Evolutionary conservation across 1,139 yeast genomes (phyloP), one percentile per base, ranked within the genome.

Genomic region (Suhomyces terraborum): DNA sequence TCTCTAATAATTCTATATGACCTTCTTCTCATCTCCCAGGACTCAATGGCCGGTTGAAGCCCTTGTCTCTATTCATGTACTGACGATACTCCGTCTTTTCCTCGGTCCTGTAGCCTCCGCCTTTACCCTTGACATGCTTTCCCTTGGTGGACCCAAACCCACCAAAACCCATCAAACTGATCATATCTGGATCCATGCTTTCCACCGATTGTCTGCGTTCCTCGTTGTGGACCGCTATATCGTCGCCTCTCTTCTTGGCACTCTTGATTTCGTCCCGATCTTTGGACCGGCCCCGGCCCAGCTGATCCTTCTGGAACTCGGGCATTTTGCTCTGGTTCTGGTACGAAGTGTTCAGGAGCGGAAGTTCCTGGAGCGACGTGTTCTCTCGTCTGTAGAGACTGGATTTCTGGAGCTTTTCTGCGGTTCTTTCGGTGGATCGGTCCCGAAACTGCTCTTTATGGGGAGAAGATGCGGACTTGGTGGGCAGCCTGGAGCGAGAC

Each of bases 11-110:
- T n/a, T n/a, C n/a, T n/a, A n/a, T n/a, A n/a, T n/a, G n/a, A 28
- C 18, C 5, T 10, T 19, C 18, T 7, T 8, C n/a, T 35, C 31
- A 37, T 21, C 70, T 51, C 4, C 69, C 66, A 0, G 85, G 85
- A 10, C 85, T 80, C 37, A 82, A 57, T 1, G 80, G 76, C 42
- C 87, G 63, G 51, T 80, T 82, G 58, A 79, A 81, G 1, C 86
- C 86, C 42, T 77, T 77, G 8, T 61, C 66, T 31, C 87, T 64
- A 55, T 82, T 82, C 82, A 83, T 81, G 50, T 82, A 83, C 61
- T 82, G 88, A 44, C 88, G 69, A 55, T 77, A 82, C 34, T 72
- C 73, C 1, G 79, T 62, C 38, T 67, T 66, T 41, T 67, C 68
- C 32, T 70, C 68, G 46, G 64, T 67, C 30, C 69, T 66, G 0